Conservation (phyloP, 2,329 filamentous ascomycete genomes). For the Cladophialophora yegresii region DNA sequence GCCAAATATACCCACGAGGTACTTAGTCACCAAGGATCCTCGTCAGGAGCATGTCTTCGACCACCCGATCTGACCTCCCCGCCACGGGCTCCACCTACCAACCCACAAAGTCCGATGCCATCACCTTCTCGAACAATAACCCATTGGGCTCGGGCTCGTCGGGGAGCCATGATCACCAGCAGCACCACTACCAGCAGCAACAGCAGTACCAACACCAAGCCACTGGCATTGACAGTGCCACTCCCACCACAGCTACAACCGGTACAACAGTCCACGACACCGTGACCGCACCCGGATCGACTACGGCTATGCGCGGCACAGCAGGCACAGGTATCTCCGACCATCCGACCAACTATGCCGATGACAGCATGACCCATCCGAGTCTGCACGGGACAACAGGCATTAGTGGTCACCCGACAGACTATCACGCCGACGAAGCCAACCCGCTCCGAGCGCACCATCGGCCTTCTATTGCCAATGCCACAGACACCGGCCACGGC, state of each 20-base stretch:
- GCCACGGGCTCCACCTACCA: conserved; percentile 9
- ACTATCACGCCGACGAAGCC: background rate
- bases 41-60: background rate
- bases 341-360: no score
- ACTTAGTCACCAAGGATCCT: no score
- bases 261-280: no score
- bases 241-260: no score
- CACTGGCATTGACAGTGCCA: no score
- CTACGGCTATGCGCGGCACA: no score
- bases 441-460: conserved; percentile 14
- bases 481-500: background rate
- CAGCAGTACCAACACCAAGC: no score
- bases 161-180: background rate
- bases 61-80: background rate
- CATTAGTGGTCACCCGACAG: no score
- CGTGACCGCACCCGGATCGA: no score
- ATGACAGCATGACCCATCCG: no score
- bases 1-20: no score
- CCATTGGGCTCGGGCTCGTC: background rate
- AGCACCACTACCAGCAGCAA: background rate
- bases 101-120: background rate
- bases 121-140: conserved; percentile 7
- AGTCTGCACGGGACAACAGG: no score
- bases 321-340: background rate
- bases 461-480: conserved; percentile 1